Percentiles rank a stretch among this genome's conserved stretches.
These are phyloP conservation scores for Fusarium papillatum DNA, from an alignment of 2,329 filamentous ascomycete species.

Conservation along the genomic window DNA sequence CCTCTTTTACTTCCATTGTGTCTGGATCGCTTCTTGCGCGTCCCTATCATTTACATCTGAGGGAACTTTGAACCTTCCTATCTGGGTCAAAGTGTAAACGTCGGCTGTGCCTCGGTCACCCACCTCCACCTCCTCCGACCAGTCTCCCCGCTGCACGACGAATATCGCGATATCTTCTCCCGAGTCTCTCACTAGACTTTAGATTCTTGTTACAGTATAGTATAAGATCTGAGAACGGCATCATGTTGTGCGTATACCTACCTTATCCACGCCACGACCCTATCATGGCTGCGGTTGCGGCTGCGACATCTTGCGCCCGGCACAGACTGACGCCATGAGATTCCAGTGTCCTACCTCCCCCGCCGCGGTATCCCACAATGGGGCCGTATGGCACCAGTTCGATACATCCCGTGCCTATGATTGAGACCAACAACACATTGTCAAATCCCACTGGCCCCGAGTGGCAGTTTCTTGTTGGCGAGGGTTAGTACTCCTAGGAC, in stretches of 20 bases:
- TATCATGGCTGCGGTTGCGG: slow-evolving; percentile 6
- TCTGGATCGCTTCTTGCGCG: not conserved
- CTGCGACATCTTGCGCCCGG: slow-evolving; percentile 21
- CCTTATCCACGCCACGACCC: not conserved
- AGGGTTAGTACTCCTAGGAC: slow-evolving; percentile 69
- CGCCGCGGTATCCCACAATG: slow-evolving; percentile 84
- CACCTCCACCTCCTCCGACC: slow-evolving; percentile 15
- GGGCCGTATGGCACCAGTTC: slow-evolving; percentile 79
- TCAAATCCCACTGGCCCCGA: slow-evolving; percentile 85
- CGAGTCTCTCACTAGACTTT: not conserved
- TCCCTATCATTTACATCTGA: not conserved
- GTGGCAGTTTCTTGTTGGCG: slow-evolving; percentile 91
- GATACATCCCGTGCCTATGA: slow-evolving; percentile 78
- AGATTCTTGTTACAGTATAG: not conserved
- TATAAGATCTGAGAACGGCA: slow-evolving; percentile 6
- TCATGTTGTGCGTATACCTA: slow-evolving; percentile 44
- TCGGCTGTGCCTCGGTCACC: slow-evolving; percentile 36
- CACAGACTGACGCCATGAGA: slow-evolving; percentile 39
- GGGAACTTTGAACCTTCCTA: slow-evolving; percentile 18
- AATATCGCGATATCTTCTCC: slow-evolving; percentile 24
- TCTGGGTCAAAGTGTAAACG: slow-evolving; percentile 6
- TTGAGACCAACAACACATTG: slow-evolving; percentile 95
- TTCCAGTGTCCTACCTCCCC: slow-evolving; percentile 85
- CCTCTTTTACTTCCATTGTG: not conserved
- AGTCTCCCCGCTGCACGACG: slow-evolving; percentile 14